Percentiles rank a stretch among this genome's conserved stretches.
Evolutionary conservation across 2,329 filamentous ascomycete species (phyloP).

Genomic region (Chrysoporthe austroafricana): DNA sequence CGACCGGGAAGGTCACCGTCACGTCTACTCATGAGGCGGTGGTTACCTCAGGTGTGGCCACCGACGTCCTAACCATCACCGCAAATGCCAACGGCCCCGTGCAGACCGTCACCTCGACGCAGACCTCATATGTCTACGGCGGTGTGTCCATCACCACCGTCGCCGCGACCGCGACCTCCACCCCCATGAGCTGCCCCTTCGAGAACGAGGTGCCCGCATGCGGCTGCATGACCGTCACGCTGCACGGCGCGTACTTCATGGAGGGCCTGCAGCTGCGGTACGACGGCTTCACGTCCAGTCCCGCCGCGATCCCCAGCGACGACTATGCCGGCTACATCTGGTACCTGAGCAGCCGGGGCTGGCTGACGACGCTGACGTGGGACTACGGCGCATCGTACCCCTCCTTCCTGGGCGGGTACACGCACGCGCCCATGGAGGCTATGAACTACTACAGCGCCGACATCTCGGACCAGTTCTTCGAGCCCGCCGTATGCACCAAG

Average conservation of each 20-base stretch:
- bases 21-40: not conserved
- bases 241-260: not conserved
- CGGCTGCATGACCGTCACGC: not conserved
- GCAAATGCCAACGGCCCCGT: not conserved
- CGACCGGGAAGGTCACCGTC: not conserved
- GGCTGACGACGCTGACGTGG: not conserved
- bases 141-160: constrained; percentile 2
- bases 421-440: not conserved
- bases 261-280: constrained; percentile 3
- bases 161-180: not conserved
- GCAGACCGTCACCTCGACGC: not conserved
- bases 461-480: constrained; percentile 5
- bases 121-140: not conserved
- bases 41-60: not conserved
- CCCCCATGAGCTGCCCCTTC: not conserved
- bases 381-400: not conserved
- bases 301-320: not conserved
- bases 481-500: constrained; percentile 1
- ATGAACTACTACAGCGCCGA: constrained; percentile 3
- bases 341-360: constrained; percentile 7
- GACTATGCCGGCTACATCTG: not conserved
- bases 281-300: not conserved
- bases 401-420: not conserved
- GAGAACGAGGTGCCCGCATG: not conserved
- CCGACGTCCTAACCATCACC: not conserved